phyloP scores from a whole-genome alignment of 2,329 filamentous ascomycete genomes.

The Claviceps digitariae region DNA sequence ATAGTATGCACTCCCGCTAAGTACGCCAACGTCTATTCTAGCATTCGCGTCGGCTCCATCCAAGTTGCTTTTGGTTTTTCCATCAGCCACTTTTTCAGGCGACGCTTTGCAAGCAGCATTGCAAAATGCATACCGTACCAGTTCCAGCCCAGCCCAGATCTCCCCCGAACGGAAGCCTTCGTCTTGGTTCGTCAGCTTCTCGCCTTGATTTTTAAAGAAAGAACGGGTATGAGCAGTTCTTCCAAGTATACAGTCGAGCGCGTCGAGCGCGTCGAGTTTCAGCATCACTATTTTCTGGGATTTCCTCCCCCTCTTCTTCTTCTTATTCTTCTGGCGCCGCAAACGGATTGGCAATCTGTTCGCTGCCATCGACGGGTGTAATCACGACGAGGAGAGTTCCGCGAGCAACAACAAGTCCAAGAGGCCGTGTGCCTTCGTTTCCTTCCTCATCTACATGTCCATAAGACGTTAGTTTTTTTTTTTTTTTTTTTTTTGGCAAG shows the following conservation, averaged over 20 bases:
- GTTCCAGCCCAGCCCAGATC: background rate
- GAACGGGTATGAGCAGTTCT: too few species aligned
- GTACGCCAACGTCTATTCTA: background rate
- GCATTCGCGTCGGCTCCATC: background rate
- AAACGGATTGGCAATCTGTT: conserved; percentile 93
- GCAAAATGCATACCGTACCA: too few species aligned
- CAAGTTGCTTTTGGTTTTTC: background rate
- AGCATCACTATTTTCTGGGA: background rate
- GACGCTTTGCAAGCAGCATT: background rate
- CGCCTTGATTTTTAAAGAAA: too few species aligned
- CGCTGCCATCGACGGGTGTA: conserved; percentile 84
- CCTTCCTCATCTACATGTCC: conserved; percentile 69
- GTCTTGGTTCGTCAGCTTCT: background rate
- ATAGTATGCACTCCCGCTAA: background rate
- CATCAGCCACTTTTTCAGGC: background rate
- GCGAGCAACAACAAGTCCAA: conserved; percentile 79
- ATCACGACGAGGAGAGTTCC: conserved; percentile 89
- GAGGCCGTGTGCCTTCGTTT: conserved; percentile 65
- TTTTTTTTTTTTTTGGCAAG: background rate
- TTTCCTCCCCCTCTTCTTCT: background rate
- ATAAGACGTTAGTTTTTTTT: background rate
- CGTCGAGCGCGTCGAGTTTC: background rate
- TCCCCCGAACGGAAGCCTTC: background rate
- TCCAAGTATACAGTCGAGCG: too few species aligned
- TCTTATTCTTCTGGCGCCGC: conserved; percentile 34